Conservation (phyloP, 441 rosid genomes). For the Corymbia citriodora region DNA sequence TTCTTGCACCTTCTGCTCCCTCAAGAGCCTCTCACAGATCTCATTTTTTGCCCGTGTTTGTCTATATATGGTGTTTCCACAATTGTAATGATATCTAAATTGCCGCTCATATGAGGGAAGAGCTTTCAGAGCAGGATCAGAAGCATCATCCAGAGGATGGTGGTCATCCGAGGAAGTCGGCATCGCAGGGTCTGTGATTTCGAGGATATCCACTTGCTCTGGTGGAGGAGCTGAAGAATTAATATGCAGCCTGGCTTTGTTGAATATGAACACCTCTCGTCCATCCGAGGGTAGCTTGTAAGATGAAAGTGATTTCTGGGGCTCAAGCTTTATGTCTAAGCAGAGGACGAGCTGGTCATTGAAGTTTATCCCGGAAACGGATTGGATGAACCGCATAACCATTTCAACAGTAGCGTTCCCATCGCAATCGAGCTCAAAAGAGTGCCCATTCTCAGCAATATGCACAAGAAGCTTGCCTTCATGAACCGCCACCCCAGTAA, state of each 20-base stretch:
- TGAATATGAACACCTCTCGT: constrained; percentile 73
- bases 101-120: constrained; percentile 87
- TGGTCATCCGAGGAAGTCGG: constrained; percentile 45
- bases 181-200: constrained; percentile 45
- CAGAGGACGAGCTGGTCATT: constrained; percentile 87
- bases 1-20: constrained; percentile 87
- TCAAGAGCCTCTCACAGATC: constrained; percentile 59
- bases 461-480: constrained; percentile 75
- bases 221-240: constrained; percentile 57
- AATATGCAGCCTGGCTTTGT: constrained; percentile 65
- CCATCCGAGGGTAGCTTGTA: constrained; percentile 75
- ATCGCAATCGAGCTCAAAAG: constrained; percentile 64
- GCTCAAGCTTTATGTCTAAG: constrained; percentile 79
- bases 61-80: constrained; percentile 51
- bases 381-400: constrained; percentile 65
- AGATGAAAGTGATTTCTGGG: constrained; percentile 62
- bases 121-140: constrained; percentile 94
- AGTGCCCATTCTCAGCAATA: constrained; percentile 84
- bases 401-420: constrained; percentile 60
- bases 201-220: constrained; percentile 51
- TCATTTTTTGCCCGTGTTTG: constrained; percentile 50
- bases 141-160: constrained; percentile 80
- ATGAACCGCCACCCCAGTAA: constrained; percentile 38
- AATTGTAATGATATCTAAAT: constrained; percentile 70
- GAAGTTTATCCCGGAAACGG: constrained; percentile 47